Conservation (phyloP, 495 filamentous ascomycete genomes). For the Astrothelium subdiscretum region DNA sequence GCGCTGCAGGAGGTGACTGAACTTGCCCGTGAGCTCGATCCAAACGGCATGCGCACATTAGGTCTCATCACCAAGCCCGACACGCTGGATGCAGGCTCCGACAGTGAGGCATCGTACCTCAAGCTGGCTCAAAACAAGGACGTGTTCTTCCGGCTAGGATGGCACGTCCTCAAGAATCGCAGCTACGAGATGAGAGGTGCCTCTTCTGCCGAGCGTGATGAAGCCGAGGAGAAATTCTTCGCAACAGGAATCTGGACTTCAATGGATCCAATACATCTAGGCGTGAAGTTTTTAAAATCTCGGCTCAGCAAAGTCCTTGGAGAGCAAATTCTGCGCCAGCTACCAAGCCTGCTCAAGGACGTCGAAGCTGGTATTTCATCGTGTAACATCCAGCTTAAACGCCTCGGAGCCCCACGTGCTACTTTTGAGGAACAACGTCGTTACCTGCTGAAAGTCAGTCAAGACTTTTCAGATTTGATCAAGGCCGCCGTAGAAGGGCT, state of each 20-base stretch:
- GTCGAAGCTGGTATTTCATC: slow-evolving; percentile 33
- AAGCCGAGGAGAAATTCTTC: slow-evolving; percentile 33
- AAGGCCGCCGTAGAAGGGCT: slow-evolving; percentile 42
- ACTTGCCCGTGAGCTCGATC: slow-evolving; percentile 16
- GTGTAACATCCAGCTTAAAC: slow-evolving; percentile 26
- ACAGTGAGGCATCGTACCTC: slow-evolving; percentile 15
- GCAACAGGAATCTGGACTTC: slow-evolving; percentile 36
- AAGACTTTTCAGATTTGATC: slow-evolving; percentile 37
- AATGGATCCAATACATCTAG: slow-evolving; percentile 29
- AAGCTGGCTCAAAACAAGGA: slow-evolving; percentile 17
- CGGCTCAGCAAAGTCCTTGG: slow-evolving; percentile 48
- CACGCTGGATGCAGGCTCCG: slow-evolving; percentile 15
- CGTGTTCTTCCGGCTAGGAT: slow-evolving; percentile 18
- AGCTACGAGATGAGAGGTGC: slow-evolving; percentile 5
- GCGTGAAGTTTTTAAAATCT: slow-evolving; percentile 38
- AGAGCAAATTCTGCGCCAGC: slow-evolving; percentile 41
- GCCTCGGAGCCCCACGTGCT: slow-evolving; percentile 39
- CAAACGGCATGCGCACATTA: slow-evolving; percentile 16
- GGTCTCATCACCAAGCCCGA: slow-evolving; percentile 31
- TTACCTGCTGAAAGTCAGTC: slow-evolving; percentile 42
- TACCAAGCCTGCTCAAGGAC: slow-evolving; percentile 49
- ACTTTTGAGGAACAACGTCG: slow-evolving; percentile 38
- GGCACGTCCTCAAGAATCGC: slow-evolving; percentile 26
- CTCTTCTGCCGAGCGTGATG: slow-evolving; percentile 23
- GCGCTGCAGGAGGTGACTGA: slow-evolving; percentile 19